phyloP scores from a whole-genome alignment of 164 flowering plant species.

The Tetrastigma voinierianum region DNA sequence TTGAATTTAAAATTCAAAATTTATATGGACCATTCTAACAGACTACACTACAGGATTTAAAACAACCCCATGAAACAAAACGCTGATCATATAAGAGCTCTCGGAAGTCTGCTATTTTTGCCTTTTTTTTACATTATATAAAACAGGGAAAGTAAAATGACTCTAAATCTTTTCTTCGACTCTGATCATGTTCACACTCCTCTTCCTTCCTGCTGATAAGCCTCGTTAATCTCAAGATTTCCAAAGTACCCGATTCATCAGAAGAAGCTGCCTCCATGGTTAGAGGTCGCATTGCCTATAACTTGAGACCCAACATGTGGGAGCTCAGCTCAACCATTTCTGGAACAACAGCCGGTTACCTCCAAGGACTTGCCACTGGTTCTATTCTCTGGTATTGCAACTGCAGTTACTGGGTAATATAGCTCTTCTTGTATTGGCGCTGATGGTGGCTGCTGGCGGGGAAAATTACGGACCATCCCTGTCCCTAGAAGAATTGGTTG shows the following conservation, averaged over 20 bases:
- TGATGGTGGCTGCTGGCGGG: conserved; percentile 10
- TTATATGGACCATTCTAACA: too few species aligned
- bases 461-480: neutral
- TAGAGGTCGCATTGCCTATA: conserved; percentile 8
- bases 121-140: neutral
- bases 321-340: conserved; percentile 1
- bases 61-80: neutral
- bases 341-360: neutral
- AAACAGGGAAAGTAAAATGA: neutral
- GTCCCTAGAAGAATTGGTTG: neutral
- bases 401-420: conserved; percentile 1
- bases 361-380: neutral
- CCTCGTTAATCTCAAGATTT: too few species aligned
- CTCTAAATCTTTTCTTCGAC: neutral
- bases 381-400: conserved; percentile 4
- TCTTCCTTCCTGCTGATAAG: neutral
- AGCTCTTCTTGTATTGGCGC: conserved; percentile 3
- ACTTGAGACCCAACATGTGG: conserved; percentile 4
- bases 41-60: too few species aligned
- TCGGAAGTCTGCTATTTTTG: neutral
- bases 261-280: too few species aligned
- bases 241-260: too few species aligned
- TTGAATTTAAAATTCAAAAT: too few species aligned
- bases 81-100: neutral
- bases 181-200: neutral